Conservation (phyloP, 108 stramenopile species). For the Phaeodactylum tricornutum region DNA sequence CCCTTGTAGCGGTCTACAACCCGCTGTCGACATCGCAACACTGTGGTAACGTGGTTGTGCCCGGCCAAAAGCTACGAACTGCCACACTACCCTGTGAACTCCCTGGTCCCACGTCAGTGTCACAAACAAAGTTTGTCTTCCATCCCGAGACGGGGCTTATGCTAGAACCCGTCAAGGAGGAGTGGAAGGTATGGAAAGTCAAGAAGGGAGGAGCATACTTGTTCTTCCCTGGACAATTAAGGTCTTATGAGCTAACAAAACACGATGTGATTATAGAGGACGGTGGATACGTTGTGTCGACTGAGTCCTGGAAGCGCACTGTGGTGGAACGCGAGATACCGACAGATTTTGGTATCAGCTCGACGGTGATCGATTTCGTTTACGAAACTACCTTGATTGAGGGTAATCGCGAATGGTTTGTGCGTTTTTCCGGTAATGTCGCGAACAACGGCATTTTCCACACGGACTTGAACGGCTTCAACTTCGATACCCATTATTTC, state of each 20-base stretch:
- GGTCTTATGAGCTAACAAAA: constrained; percentile 7
- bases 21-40: constrained; percentile 29
- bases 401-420: constrained; percentile 57
- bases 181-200: constrained; percentile 61
- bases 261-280: constrained; percentile 14
- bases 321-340: constrained; percentile 22
- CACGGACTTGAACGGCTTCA: constrained; percentile 58
- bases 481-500: constrained; percentile 50
- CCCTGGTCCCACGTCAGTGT: constrained; percentile 10
- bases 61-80: constrained; percentile 3
- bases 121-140: constrained; percentile 20
- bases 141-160: constrained; percentile 34
- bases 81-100: constrained; percentile 35
- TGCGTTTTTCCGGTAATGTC: constrained; percentile 32
- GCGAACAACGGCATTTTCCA: constrained; percentile 44
- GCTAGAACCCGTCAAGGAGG: constrained; percentile 34
- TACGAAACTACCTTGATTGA: constrained; percentile 38
- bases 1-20: too few species aligned
- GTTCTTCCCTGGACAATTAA: constrained; percentile 36
- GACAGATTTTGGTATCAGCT: constrained; percentile 5
- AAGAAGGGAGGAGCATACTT: constrained; percentile 47
- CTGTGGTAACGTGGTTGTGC: constrained; percentile 30
- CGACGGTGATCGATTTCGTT: constrained; percentile 40
- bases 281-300: constrained; percentile 27
- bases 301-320: constrained; percentile 37